Base-by-base conservation (phyloP, 768 basidiomycete species). In the Suillus luteus region DNA sequence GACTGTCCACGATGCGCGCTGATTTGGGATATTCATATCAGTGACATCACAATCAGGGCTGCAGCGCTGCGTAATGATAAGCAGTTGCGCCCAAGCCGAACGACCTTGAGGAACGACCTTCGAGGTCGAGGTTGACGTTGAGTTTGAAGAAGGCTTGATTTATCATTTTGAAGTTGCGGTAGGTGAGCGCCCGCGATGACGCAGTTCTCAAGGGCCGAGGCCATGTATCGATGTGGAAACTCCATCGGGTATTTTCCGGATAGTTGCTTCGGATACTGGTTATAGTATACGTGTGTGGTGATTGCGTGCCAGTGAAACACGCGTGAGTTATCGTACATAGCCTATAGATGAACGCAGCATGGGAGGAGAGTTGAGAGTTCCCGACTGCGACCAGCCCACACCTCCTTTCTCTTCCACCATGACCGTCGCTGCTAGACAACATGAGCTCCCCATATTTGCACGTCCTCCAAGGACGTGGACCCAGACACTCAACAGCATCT, bases 381-480 rank as follows among this genome's bases (percentile, higher is more conserved):
- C 40, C 55, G 58, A 60, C 49, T 58, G 35, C 40, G 43, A 54
- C 46, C 33, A 37, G 37, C 62, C 59, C 31, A 40, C 55, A 48
- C 40, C 60, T 49, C 63, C 64, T 37, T 54, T 40, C 24, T 43
- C n/a, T 35, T 22, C 43, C 51, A 37, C 62, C 31, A 72, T 76
- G 76, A 66, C 75, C 37, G 37, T 57, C 44, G 38, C 59, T 22
- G 59, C 60, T 54, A 64, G 68, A 33, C 74, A 65, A 44, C 76
- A 87, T 71, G 74, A 80, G 19, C 67, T 87, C 27, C 83, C 85
- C 27, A 87, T 92, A 55, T 67, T 76, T 58, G 69, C 76, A 60
- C 85, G 90, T 31, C 85, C 85, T 10, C 76, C 80, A 1, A 75
- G 76, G 57, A 74, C 88, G 65, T 91, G 87, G 86, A 52, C 64